Conservation (phyloP, 495 filamentous ascomycete species). For the Lindgomyces ingoldianus region DNA sequence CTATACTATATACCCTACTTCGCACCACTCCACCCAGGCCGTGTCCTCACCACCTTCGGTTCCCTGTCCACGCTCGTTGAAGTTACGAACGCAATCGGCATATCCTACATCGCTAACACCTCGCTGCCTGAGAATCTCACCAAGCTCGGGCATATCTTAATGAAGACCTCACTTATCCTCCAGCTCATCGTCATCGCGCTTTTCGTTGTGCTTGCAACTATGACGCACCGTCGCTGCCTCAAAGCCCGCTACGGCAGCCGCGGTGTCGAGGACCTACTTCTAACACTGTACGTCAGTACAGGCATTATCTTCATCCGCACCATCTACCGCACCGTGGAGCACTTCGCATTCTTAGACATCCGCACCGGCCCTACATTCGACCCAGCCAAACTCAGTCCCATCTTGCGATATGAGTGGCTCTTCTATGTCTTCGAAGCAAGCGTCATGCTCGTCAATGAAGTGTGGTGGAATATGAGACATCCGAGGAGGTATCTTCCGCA, state of each 20-base stretch:
- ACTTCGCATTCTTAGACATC: not conserved
- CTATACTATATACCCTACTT: slow-evolving; percentile 16
- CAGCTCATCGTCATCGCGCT: not conserved
- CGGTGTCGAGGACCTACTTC: not conserved
- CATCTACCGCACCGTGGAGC: slow-evolving; percentile 4
- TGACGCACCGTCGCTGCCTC: not conserved
- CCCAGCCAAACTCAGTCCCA: not conserved
- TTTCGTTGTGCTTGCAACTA: not conserved
- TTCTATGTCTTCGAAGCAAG: slow-evolving; percentile 22
- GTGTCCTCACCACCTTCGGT: slow-evolving; percentile 11
- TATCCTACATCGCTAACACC: not conserved
- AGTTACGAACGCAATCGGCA: slow-evolving; percentile 9
- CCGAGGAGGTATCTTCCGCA: slow-evolving; percentile 7
- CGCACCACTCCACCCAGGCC: slow-evolving; percentile 11
- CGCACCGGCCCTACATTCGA: not conserved
- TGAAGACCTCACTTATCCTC: slow-evolving; percentile 1
- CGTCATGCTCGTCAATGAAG: slow-evolving; percentile 7
- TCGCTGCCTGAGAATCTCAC: not conserved
- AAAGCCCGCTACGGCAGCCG: not conserved
- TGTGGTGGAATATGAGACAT: slow-evolving; percentile 11
- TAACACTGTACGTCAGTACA: slow-evolving; percentile 5
- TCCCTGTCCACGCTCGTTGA: slow-evolving; percentile 6
- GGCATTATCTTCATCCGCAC: not conserved
- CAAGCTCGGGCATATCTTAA: not conserved
- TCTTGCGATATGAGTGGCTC: slow-evolving; percentile 11